These are phyloP conservation scores for Filobasidium floriforme DNA, from an alignment of 768 basidiomycete species.

Conservation along the genomic window DNA sequence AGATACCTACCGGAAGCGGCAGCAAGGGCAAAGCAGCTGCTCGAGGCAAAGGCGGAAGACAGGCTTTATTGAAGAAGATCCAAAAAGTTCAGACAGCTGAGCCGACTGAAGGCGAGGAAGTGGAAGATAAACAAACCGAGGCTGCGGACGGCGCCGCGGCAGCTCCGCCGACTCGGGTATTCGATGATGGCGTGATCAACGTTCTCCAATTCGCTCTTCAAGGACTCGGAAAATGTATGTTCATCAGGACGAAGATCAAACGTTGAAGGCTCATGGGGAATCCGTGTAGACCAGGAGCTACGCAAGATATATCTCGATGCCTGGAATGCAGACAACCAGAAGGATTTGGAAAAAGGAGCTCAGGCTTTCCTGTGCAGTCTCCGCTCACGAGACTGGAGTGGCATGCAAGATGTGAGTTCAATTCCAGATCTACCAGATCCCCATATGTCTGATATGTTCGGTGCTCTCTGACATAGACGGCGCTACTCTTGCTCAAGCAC, in stretches of 20 bases:
- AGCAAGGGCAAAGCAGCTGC: slow-evolving; percentile 9
- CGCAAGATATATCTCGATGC: slow-evolving; percentile 1
- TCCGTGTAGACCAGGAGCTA: neutral
- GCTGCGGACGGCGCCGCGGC: neutral
- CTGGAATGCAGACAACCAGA: neutral
- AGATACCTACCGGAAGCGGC: neutral
- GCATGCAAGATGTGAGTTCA: neutral
- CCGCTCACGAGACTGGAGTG: neutral
- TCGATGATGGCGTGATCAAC: slow-evolving; percentile 8
- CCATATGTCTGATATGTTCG: neutral
- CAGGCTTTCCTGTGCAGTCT: slow-evolving; percentile 9
- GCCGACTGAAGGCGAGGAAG: neutral
- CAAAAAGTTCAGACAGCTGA: neutral
- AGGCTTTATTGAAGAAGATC: neutral
- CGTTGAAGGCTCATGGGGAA: too few species aligned
- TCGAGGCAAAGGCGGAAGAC: neutral
- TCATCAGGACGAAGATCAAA: neutral
- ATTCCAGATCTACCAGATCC: neutral
- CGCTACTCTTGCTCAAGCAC: slow-evolving; percentile 4
- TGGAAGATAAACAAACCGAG: slow-evolving; percentile 2
- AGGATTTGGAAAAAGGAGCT: slow-evolving; percentile 6
- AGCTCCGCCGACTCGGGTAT: neutral
- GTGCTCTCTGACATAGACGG: neutral
- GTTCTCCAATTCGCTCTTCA: neutral
- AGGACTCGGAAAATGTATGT: slow-evolving; percentile 4